Conservation (phyloP, 2,329 filamentous ascomycete genomes). For the Amylocarpus encephaloides region DNA sequence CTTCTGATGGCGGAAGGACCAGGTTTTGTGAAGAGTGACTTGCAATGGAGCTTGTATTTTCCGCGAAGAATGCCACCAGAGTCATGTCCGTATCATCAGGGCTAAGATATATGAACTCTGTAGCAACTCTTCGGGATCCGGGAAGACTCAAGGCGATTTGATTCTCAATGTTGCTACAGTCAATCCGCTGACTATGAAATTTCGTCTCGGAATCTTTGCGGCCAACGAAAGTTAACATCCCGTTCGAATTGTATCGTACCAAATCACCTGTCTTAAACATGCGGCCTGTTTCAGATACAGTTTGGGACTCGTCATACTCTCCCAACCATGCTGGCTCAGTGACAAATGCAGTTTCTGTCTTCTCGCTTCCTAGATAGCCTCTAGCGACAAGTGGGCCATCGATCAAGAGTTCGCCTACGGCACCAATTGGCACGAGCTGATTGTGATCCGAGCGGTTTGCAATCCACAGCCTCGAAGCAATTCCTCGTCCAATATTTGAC, state of each 20-base stretch:
- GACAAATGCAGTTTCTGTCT: slow-evolving; percentile 53
- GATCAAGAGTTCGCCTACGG: slow-evolving; percentile 24
- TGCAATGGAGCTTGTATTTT: no score
- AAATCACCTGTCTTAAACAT: slow-evolving; percentile 10
- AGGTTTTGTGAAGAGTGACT: background rate
- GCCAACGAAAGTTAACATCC: slow-evolving; percentile 33
- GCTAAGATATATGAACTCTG: background rate
- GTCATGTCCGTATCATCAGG: no score
- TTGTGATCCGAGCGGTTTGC: slow-evolving; percentile 15
- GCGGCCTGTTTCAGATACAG: background rate
- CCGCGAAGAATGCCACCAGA: no score
- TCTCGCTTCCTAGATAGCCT: slow-evolving; percentile 55
- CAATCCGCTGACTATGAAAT: slow-evolving; percentile 6
- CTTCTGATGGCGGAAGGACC: background rate
- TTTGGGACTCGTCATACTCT: background rate
- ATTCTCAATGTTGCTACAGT: slow-evolving; percentile 3
- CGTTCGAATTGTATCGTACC: slow-evolving; percentile 2
- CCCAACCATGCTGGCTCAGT: slow-evolving; percentile 42
- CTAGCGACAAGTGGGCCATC: slow-evolving; percentile 52
- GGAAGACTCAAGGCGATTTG: background rate
- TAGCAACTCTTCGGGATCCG: background rate
- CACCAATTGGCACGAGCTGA: slow-evolving; percentile 17
- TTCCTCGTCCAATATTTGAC: background rate
- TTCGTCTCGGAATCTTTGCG: slow-evolving; percentile 8
- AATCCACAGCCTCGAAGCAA: background rate